Conservation (phyloP, 2,329 filamentous ascomycete genomes). For the Hymenoscyphus linearis region DNA sequence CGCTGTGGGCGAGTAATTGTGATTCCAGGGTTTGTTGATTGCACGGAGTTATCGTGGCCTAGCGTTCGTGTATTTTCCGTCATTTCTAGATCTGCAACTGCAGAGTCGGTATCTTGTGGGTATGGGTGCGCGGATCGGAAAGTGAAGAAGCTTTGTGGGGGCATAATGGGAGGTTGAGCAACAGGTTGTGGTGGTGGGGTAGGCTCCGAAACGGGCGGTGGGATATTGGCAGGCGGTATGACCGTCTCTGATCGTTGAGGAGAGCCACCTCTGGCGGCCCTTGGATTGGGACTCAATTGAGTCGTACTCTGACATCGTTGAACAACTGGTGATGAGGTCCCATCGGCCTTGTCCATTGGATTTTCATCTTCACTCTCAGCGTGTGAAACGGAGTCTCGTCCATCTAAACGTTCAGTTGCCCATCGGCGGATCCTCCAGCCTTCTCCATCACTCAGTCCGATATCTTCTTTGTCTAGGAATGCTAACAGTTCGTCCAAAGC, state of each 20-base stretch:
- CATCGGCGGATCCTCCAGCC: conserved; percentile 57
- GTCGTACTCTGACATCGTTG: conserved; percentile 43
- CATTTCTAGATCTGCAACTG: conserved; percentile 55
- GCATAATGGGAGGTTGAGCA: conserved; percentile 36
- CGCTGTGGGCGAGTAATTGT: conserved; percentile 27
- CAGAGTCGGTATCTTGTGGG: conserved; percentile 52
- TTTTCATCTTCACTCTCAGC: conserved; percentile 65
- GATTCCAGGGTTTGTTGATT: conserved; percentile 22
- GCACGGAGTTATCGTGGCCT: conserved; percentile 27
- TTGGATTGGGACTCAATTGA: conserved; percentile 31
- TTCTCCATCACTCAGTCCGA: conserved; percentile 76
- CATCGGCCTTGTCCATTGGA: conserved; percentile 51
- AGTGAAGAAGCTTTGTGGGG: conserved; percentile 58
- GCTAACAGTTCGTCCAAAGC: conserved; percentile 84
- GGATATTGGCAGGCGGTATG: conserved; percentile 24
- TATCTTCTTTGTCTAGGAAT: conserved; percentile 76
- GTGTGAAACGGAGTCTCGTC: conserved; percentile 48
- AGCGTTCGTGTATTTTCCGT: conserved; percentile 41
- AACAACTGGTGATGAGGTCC: conserved; percentile 53
- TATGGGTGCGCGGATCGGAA: conserved; percentile 62
- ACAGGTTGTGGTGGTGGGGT: conserved; percentile 10
- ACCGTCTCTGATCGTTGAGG: conserved; percentile 35
- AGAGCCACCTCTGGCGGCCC: conserved; percentile 31
- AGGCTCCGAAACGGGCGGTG: conserved; percentile 1
- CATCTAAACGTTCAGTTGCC: conserved; percentile 65